These are phyloP conservation scores for Suillus alpinus DNA, from an alignment of 768 basidiomycete species.

Conservation along the genomic window DNA sequence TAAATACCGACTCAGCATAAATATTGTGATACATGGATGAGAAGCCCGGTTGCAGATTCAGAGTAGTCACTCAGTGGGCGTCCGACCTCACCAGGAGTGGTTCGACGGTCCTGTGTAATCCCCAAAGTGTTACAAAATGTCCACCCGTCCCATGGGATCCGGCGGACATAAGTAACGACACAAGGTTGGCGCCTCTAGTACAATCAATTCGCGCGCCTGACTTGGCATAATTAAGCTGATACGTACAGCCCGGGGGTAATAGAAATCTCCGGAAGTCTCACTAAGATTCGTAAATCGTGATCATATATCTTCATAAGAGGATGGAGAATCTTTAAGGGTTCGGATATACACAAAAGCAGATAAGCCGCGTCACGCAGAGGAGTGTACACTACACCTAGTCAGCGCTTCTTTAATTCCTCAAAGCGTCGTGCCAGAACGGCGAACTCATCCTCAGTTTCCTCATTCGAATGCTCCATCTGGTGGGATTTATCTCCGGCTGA, in stretches of 20 bases:
- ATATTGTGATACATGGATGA: neutral
- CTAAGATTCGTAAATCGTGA: neutral
- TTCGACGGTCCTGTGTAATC: neutral
- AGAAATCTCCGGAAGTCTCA: neutral
- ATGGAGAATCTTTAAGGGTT: neutral
- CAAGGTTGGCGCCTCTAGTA: neutral
- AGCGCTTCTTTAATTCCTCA: conserved; percentile 83
- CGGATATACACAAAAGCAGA: conserved; percentile 1
- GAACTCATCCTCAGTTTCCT: conserved; percentile 61
- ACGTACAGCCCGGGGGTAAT: conserved; percentile 7
- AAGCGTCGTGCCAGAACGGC: conserved; percentile 77
- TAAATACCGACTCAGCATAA: neutral
- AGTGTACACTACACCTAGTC: conserved; percentile 12
- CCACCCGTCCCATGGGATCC: neutral
- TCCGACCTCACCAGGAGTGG: neutral
- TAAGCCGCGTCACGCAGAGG: neutral
- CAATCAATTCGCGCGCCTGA: conserved; percentile 2
- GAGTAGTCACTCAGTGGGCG: neutral
- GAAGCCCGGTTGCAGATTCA: neutral
- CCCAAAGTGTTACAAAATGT: neutral
- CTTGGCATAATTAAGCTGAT: conserved; percentile 5
- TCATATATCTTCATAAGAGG: neutral
- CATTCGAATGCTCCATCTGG: conserved; percentile 6
- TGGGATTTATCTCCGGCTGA: conserved; percentile 5
- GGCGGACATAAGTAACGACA: conserved; percentile 3